These are phyloP conservation scores for Colletotrichum cuscutae DNA, from an alignment of 2,329 filamentous ascomycete genomes.

Conservation along the genomic window DNA sequence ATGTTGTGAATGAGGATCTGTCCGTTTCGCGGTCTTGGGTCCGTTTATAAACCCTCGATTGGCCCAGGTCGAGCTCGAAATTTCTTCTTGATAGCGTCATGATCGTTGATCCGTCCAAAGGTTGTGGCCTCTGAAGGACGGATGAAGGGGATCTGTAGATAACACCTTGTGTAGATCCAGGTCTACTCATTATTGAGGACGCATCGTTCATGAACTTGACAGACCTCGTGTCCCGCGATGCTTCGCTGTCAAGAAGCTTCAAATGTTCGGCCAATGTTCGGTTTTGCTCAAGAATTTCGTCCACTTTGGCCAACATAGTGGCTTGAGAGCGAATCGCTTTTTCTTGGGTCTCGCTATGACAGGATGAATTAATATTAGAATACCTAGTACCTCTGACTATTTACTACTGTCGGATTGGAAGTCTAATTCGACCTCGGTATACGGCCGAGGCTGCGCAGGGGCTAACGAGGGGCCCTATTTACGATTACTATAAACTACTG, in stretches of 20 bases:
- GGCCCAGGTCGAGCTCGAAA: not conserved
- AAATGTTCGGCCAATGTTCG: not conserved
- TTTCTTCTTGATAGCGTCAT: not conserved
- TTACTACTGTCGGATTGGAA: too few relatives aligned
- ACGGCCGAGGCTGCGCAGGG: too few relatives aligned
- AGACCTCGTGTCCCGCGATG: not conserved
- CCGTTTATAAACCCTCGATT: not conserved
- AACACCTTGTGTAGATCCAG: not conserved
- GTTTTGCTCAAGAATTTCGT: not conserved
- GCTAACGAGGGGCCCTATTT: too few relatives aligned
- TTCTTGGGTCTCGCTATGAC: not conserved
- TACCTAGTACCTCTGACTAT: accelerated
- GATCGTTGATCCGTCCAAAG: accelerated
- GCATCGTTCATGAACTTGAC: not conserved
- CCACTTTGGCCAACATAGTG: not conserved
- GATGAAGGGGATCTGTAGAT: not conserved
- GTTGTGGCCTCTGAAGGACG: accelerated
- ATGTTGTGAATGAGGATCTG: not conserved
- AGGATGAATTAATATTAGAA: accelerated
- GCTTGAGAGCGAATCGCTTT: not conserved
- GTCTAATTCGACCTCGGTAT: too few relatives aligned
- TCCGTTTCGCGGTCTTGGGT: not conserved
- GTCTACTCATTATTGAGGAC: not conserved
- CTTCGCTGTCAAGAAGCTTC: not conserved
- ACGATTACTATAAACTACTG: too few relatives aligned